phyloP scores from a whole-genome alignment of 2,329 filamentous ascomycete species.

The Colletotrichum truncatum region DNA sequence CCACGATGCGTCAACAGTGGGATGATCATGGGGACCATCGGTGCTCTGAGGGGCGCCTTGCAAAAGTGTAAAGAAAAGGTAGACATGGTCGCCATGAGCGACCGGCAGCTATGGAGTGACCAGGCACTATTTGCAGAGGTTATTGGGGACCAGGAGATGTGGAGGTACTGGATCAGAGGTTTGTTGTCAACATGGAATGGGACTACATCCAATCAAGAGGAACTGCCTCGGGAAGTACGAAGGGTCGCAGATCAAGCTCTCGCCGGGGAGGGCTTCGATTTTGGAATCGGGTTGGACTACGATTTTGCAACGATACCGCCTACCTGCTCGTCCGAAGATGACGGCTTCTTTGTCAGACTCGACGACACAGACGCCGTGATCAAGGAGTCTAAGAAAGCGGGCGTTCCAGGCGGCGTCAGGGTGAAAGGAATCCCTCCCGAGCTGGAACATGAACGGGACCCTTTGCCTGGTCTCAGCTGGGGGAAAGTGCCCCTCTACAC shows the following conservation, averaged over 20 bases:
- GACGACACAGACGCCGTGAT: slow-evolving; percentile 35
- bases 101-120: slow-evolving; percentile 48
- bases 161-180: slow-evolving; percentile 42
- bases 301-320: slow-evolving; percentile 46
- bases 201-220: slow-evolving; percentile 16
- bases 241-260: slow-evolving; percentile 39
- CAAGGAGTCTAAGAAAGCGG: slow-evolving; percentile 38
- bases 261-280: slow-evolving; percentile 42
- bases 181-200: slow-evolving; percentile 45
- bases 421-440: slow-evolving; percentile 39
- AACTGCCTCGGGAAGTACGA: slow-evolving; percentile 32
- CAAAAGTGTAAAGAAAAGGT: slow-evolving; percentile 40
- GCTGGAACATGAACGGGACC: slow-evolving; percentile 31
- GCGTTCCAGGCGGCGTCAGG: slow-evolving; percentile 40
- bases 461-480: slow-evolving; percentile 36
- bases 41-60: slow-evolving; percentile 36
- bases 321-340: slow-evolving; percentile 47
- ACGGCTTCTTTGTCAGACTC: slow-evolving; percentile 44
- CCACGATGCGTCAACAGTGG: slow-evolving; percentile 46
- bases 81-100: slow-evolving; percentile 36
- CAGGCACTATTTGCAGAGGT: slow-evolving; percentile 48
- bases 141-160: slow-evolving; percentile 49
- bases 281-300: slow-evolving; percentile 50
- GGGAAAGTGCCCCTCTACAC: slow-evolving; percentile 44
- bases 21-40: slow-evolving; percentile 47